Evolutionary conservation across 257 asterid species (phyloP).

Genomic region (Thymus mandschuricus): DNA sequence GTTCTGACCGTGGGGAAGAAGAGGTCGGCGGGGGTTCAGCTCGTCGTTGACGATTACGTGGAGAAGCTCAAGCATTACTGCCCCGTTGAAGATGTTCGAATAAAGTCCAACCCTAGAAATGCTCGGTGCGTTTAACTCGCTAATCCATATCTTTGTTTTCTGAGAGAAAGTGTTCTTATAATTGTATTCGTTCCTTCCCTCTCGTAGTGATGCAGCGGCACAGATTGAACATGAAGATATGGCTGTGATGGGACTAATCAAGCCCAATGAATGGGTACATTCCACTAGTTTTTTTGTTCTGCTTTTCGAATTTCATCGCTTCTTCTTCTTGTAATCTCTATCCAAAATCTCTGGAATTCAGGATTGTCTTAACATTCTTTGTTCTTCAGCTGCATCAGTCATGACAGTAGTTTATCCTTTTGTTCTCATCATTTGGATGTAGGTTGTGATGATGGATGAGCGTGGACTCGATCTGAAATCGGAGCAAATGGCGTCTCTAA

Average conservation of each 20-base stretch:
- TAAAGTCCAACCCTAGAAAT: slow-evolving; percentile 80
- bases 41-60: slow-evolving; percentile 67
- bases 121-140: slow-evolving; percentile 58
- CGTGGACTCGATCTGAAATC: slow-evolving; percentile 63
- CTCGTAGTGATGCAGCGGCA: slow-evolving; percentile 58
- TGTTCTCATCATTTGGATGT: slow-evolving; percentile 30
- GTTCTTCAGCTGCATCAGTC: background rate
- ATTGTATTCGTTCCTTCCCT: slow-evolving; percentile 24
- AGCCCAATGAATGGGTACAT: slow-evolving; percentile 74
- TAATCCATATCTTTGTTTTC: background rate
- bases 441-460: slow-evolving; percentile 89
- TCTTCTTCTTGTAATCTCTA: slow-evolving; percentile 1
- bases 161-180: slow-evolving; percentile 18
- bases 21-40: slow-evolving; percentile 77
- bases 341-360: slow-evolving; percentile 4
- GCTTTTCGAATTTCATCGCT: background rate
- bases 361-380: slow-evolving; percentile 12
- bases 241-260: slow-evolving; percentile 61
- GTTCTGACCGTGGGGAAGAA: slow-evolving; percentile 81
- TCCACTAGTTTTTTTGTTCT: slow-evolving; percentile 1
- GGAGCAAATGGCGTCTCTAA: slow-evolving; percentile 72
- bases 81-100: slow-evolving; percentile 66
- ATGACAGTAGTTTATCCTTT: background rate
- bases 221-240: slow-evolving; percentile 85
- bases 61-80: slow-evolving; percentile 73